Percentiles rank a stretch among this genome's conserved stretches.
These are phyloP conservation scores for Candida verbasci DNA, from an alignment of 805 yeast species.

Conservation along the genomic window DNA sequence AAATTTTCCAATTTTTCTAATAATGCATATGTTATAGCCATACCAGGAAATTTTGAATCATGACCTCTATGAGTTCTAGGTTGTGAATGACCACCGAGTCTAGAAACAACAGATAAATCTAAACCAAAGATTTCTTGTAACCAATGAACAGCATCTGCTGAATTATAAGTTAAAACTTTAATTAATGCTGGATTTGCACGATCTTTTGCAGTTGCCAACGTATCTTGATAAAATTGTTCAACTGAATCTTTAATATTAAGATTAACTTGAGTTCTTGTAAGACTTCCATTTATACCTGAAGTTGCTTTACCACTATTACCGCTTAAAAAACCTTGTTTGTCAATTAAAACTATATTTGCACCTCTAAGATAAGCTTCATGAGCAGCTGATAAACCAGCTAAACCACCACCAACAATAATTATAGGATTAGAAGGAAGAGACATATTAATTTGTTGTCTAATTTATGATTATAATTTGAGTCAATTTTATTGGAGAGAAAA, in stretches of 20 bases:
- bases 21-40: slow-evolving; percentile 56
- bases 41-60: slow-evolving; percentile 60
- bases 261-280: slow-evolving; percentile 55
- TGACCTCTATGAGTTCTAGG: slow-evolving; percentile 81
- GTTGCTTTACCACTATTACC: slow-evolving; percentile 68
- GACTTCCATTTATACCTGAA: slow-evolving; percentile 70
- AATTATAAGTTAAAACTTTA: slow-evolving; percentile 54
- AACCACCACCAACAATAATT: slow-evolving; percentile 61
- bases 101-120: slow-evolving; percentile 64
- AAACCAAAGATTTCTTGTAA: slow-evolving; percentile 57
- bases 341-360: slow-evolving; percentile 48
- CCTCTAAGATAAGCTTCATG: slow-evolving; percentile 54
- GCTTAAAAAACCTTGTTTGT: slow-evolving; percentile 57
- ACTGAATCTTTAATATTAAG: slow-evolving; percentile 51
- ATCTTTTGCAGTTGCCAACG: slow-evolving; percentile 60
- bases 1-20: slow-evolving; percentile 46
- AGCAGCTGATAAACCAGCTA: slow-evolving; percentile 61
- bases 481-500: slow-evolving; percentile 1
- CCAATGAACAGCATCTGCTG: slow-evolving; percentile 71
- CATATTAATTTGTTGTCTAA: background rate
- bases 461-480: too few relatives aligned
- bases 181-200: slow-evolving; percentile 58
- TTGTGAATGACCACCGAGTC: slow-evolving; percentile 78
- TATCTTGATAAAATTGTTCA: slow-evolving; percentile 59
- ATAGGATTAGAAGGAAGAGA: slow-evolving; percentile 32